Percentiles rank a stretch among this genome's conserved stretches.
Conservation (phyloP, 176 grass and related monocot species). For the Alloteropsis semialata region DNA sequence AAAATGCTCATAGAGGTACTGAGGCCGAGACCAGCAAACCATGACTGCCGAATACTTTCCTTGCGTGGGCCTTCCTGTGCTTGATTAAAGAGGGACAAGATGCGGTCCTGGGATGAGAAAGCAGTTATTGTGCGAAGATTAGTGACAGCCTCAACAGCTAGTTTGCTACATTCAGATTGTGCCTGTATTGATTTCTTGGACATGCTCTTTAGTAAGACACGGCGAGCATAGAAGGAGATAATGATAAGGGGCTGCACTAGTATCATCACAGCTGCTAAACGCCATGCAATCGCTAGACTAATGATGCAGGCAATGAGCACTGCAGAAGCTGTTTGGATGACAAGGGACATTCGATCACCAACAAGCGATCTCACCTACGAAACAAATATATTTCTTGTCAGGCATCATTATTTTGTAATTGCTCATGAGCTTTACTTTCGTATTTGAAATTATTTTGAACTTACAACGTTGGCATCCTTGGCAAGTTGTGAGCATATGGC, state of each 20-base stretch:
- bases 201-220: slow-evolving; percentile 76
- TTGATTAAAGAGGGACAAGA: slow-evolving; percentile 59
- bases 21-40: slow-evolving; percentile 76
- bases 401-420: neutral
- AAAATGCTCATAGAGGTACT: slow-evolving; percentile 73
- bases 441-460: slow-evolving; percentile 33
- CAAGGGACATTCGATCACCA: slow-evolving; percentile 73
- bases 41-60: slow-evolving; percentile 71
- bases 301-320: slow-evolving; percentile 71
- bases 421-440: neutral
- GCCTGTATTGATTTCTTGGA: slow-evolving; percentile 67
- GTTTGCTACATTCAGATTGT: slow-evolving; percentile 75
- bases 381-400: slow-evolving; percentile 12
- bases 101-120: slow-evolving; percentile 84
- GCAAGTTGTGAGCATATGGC: slow-evolving; percentile 81
- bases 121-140: slow-evolving; percentile 82
- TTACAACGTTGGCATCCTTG: slow-evolving; percentile 82
- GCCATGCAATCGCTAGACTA: slow-evolving; percentile 82
- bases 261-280: slow-evolving; percentile 78
- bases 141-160: slow-evolving; percentile 78
- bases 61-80: slow-evolving; percentile 60
- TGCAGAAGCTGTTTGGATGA: slow-evolving; percentile 72
- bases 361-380: slow-evolving; percentile 80
- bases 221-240: slow-evolving; percentile 73
- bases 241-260: slow-evolving; percentile 84